A percentile compares a stretch with the other conserved stretches of the same genome.
phyloP scores from a whole-genome alignment of 2,329 filamentous ascomycete species.

The Fusarium palustre region DNA sequence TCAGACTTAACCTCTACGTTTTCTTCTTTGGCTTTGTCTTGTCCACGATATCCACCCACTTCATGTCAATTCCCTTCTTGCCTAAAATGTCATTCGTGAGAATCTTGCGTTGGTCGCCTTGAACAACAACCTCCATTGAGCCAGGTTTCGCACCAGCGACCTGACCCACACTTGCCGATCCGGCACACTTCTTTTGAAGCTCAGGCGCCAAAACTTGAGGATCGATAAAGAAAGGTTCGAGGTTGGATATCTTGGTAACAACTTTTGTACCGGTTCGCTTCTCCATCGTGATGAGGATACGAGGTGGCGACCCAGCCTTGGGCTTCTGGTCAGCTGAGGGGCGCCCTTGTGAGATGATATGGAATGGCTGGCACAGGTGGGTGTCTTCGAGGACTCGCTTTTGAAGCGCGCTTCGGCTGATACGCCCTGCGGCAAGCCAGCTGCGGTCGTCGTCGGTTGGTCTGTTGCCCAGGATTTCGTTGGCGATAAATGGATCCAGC shows the following conservation, averaged over 20 bases:
- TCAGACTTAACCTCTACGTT: neutral
- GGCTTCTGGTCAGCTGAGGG: conserved; percentile 34
- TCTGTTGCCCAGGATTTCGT: conserved; percentile 33
- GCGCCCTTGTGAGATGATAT: conserved; percentile 29
- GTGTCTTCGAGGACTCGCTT: conserved; percentile 38
- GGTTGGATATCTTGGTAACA: conserved; percentile 41
- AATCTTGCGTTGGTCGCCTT: conserved; percentile 40
- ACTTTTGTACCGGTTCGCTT: conserved; percentile 44
- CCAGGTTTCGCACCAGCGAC: conserved; percentile 40
- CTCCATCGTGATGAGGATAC: conserved; percentile 36
- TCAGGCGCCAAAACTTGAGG: conserved; percentile 39
- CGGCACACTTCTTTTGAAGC: conserved; percentile 42
- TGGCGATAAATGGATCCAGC: conserved; percentile 38
- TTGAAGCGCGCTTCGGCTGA: conserved; percentile 35
- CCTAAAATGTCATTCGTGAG: conserved; percentile 28
- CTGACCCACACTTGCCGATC: conserved; percentile 41
- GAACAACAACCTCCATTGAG: conserved; percentile 39
- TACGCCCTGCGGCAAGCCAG: conserved; percentile 33
- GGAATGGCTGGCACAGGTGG: conserved; percentile 37
- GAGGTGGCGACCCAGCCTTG: conserved; percentile 37
- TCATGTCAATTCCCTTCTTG: conserved; percentile 30
- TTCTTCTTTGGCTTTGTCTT: conserved; percentile 42
- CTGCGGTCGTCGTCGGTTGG: conserved; percentile 36
- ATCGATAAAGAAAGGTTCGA: conserved; percentile 41
- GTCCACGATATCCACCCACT: conserved; percentile 42